Evolutionary conservation across 192 early-diverging fungal genomes (phyloP).

Genomic region (Coemansia sp.): DNA sequence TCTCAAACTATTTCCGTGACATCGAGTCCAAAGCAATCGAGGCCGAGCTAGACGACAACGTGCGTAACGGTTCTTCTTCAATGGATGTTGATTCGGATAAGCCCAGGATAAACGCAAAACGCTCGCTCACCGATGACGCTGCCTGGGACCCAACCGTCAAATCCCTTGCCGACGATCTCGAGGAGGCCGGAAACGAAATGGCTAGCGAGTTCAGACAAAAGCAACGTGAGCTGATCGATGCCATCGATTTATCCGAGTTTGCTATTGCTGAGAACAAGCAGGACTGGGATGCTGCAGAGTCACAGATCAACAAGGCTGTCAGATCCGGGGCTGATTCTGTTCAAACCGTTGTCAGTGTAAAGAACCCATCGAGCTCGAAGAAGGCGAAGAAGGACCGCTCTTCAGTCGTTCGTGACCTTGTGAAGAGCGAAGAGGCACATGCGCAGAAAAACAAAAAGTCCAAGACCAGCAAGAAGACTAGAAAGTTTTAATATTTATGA

Average conservation of each 20-base stretch:
- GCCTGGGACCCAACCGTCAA: conserved; percentile 85
- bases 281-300: conserved; percentile 73
- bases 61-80: not conserved
- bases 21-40: conserved; percentile 54
- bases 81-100: conserved; percentile 6
- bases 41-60: conserved; percentile 32
- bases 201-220: conserved; percentile 64
- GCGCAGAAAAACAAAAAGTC: conserved; percentile 32
- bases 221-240: conserved; percentile 78
- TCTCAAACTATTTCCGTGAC: conserved; percentile 65
- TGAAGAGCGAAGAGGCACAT: conserved; percentile 33
- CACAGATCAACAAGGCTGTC: conserved; percentile 62
- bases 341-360: conserved; percentile 70
- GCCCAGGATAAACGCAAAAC: conserved; percentile 17
- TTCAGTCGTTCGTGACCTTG: conserved; percentile 25
- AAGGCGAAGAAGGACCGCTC: conserved; percentile 45
- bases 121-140: conserved; percentile 61
- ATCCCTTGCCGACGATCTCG: conserved; percentile 80
- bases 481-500: conserved; percentile 25
- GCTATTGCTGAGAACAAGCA: conserved; percentile 68
- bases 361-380: conserved; percentile 62
- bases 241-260: conserved; percentile 73
- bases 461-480: conserved; percentile 51
- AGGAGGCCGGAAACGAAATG: conserved; percentile 76
- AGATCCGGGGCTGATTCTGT: conserved; percentile 30